A percentile compares a stretch with the other conserved stretches of the same genome.
Conservation (phyloP, 768 basidiomycete species). For the Megacollybia marginata region DNA sequence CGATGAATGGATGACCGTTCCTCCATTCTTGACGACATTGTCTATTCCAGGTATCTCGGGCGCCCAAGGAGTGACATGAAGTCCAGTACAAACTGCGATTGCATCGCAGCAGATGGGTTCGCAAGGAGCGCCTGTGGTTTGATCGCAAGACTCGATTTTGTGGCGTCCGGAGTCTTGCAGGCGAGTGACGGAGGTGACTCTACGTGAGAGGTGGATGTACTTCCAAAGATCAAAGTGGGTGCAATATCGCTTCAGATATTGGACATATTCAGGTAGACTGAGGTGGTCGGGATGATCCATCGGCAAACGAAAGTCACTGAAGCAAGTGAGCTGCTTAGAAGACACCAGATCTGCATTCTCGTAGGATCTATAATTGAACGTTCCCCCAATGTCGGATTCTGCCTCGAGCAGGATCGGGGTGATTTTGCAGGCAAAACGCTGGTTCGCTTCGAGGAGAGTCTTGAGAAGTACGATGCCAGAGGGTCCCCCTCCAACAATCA, state of each 20-base stretch:
- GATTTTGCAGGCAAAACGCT: too few species aligned
- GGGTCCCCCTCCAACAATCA: slow-evolving; percentile 40
- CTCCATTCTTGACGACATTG: slow-evolving; percentile 17
- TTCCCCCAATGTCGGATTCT: slow-evolving; percentile 43
- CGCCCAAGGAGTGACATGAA: slow-evolving; percentile 47
- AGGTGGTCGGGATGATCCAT: slow-evolving; percentile 39
- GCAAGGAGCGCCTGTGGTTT: slow-evolving; percentile 19
- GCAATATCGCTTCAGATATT: slow-evolving; percentile 41
- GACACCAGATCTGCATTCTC: slow-evolving; percentile 47
- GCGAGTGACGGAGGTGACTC: slow-evolving; percentile 29
- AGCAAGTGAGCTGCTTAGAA: slow-evolving; percentile 52
- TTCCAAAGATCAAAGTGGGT: slow-evolving; percentile 30
- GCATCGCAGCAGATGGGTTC: slow-evolving; percentile 13
- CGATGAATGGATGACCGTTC: slow-evolving; percentile 32
- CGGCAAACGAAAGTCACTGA: slow-evolving; percentile 52
- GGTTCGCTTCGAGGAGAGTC: slow-evolving; percentile 36
- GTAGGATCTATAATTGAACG: slow-evolving; percentile 42
- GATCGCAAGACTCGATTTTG: slow-evolving; percentile 29
- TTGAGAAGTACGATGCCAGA: slow-evolving; percentile 44
- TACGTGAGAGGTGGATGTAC: slow-evolving; percentile 28
- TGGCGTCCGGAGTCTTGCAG: slow-evolving; percentile 21
- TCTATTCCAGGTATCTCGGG: slow-evolving; percentile 45
- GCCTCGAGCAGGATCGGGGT: slow-evolving; percentile 37
- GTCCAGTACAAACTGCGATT: slow-evolving; percentile 46
- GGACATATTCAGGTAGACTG: slow-evolving; percentile 41